A percentile compares a stretch with the other conserved stretches of the same genome.
These are phyloP conservation scores for Neoarthrinium moseri DNA, from an alignment of 2,329 filamentous ascomycete genomes.

Conservation along the genomic window DNA sequence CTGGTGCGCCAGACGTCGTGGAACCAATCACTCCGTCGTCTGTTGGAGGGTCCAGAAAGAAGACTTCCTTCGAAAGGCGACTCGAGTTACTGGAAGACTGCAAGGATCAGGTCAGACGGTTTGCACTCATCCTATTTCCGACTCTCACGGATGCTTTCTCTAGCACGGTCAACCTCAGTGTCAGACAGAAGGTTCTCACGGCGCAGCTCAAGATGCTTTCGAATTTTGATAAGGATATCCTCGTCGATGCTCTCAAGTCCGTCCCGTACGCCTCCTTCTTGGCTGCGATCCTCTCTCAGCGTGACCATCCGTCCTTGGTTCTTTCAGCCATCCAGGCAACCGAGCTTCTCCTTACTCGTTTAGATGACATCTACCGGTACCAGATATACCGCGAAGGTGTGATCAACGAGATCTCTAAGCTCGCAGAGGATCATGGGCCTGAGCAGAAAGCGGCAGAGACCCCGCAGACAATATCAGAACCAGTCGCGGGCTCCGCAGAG, in stretches of 20 bases:
- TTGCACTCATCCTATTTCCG: slow-evolving; percentile 88
- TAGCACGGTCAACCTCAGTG: slow-evolving; percentile 92
- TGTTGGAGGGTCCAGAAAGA: slow-evolving; percentile 40
- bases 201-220: slow-evolving; percentile 99
- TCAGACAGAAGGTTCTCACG: slow-evolving; percentile 90
- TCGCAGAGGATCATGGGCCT: slow-evolving; percentile 51
- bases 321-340: slow-evolving; percentile 86
- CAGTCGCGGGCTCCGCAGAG: slow-evolving; percentile 28
- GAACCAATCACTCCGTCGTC: slow-evolving; percentile 41
- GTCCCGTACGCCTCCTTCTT: slow-evolving; percentile 96
- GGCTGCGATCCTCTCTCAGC: slow-evolving; percentile 90
- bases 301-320: slow-evolving; percentile 86
- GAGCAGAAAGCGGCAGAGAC: slow-evolving; percentile 28
- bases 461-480: slow-evolving; percentile 26
- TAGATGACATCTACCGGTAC: slow-evolving; percentile 88
- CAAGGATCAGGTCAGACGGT: slow-evolving; percentile 83
- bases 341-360: slow-evolving; percentile 78
- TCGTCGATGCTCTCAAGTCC: slow-evolving; percentile 79
- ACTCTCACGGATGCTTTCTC: slow-evolving; percentile 96
- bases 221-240: slow-evolving; percentile 81
- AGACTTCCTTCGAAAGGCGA: slow-evolving; percentile 73
- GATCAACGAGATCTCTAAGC: slow-evolving; percentile 82
- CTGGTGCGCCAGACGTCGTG: slow-evolving; percentile 27
- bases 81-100: slow-evolving; percentile 80
- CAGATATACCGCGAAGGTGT: slow-evolving; percentile 98